A percentile compares a stretch with the other conserved stretches of the same genome.
These are phyloP conservation scores for Beauveria australis DNA, from an alignment of 2,329 filamentous ascomycete species.

Conservation along the genomic window DNA sequence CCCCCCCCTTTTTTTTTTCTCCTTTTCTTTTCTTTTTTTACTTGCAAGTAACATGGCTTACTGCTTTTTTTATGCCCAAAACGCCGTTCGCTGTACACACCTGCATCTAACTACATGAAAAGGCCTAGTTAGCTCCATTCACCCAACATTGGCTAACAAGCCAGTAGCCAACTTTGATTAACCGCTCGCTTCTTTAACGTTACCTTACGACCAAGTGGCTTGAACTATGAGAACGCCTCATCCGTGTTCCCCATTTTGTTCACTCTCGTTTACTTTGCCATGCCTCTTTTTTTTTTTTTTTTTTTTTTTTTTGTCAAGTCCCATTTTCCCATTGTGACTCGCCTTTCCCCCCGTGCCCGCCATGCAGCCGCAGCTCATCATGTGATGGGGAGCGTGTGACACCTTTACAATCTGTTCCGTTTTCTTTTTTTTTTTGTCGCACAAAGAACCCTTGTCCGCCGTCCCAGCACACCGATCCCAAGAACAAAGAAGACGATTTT, in stretches of 20 bases:
- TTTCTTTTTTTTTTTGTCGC: not conserved
- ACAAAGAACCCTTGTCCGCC: not conserved
- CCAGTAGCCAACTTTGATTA: not conserved
- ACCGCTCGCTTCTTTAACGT: not conserved
- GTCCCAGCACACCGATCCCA: too few relatives aligned
- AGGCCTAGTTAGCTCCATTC: too few relatives aligned
- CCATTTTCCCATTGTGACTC: not conserved
- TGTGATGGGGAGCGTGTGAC: not conserved
- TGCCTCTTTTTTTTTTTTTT: not conserved
- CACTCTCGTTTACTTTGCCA: not conserved
- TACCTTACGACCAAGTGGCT: not conserved
- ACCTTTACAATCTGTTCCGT: not conserved
- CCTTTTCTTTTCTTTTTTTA: too few relatives aligned
- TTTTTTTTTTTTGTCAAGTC: not conserved
- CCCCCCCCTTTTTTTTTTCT: too few relatives aligned
- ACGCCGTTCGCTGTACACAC: too few relatives aligned
- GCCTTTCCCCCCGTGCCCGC: not conserved
- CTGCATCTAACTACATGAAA: too few relatives aligned
- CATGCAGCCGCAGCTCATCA: slow-evolving; percentile 2
- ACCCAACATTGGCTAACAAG: not conserved
- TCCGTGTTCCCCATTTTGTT: not conserved
- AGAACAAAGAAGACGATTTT: too few relatives aligned
- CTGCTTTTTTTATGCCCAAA: too few relatives aligned
- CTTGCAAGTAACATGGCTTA: too few relatives aligned
- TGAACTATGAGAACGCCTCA: not conserved